These are phyloP conservation scores for Globisporangium paroecandrum DNA, from an alignment of 352 stramenopile species.

Conservation along the genomic window DNA sequence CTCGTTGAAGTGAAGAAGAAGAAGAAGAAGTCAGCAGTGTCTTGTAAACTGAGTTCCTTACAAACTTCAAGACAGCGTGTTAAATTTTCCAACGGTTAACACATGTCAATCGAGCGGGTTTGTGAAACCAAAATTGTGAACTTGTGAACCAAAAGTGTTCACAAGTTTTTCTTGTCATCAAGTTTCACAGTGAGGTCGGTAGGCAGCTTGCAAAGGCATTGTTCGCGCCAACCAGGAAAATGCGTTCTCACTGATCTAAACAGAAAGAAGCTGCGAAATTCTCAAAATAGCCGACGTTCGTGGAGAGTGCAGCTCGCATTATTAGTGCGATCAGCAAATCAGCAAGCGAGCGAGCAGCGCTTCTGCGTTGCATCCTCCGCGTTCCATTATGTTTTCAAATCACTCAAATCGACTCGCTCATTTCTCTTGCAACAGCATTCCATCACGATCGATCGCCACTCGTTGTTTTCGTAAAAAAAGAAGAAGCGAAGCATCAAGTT, in stretches of 20 bases:
- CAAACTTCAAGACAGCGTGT: neutral
- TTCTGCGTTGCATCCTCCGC: neutral
- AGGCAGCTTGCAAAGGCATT: neutral
- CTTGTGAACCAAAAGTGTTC: neutral
- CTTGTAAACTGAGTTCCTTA: neutral
- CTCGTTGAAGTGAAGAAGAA: neutral
- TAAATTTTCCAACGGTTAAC: neutral
- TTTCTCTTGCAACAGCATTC: neutral
- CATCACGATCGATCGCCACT: neutral
- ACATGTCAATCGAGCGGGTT: neutral
- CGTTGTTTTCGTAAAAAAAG: neutral
- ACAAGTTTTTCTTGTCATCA: neutral
- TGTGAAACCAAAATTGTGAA: too few relatives aligned
- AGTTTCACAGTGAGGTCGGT: neutral
- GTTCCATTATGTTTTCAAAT: neutral
- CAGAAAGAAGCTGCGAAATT: too few relatives aligned
- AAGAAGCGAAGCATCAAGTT: neutral
- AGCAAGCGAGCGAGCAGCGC: neutral
- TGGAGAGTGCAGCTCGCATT: too few relatives aligned
- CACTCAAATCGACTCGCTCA: neutral
- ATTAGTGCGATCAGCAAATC: too few relatives aligned
- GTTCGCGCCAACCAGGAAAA: too few relatives aligned
- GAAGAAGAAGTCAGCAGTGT: neutral
- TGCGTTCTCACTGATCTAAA: too few relatives aligned
- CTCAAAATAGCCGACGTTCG: too few relatives aligned